Evolutionary conservation across 805 yeast genomes (phyloP), one percentile per base, ranked within the genome.

Genomic region (Candida nemodendra): DNA sequence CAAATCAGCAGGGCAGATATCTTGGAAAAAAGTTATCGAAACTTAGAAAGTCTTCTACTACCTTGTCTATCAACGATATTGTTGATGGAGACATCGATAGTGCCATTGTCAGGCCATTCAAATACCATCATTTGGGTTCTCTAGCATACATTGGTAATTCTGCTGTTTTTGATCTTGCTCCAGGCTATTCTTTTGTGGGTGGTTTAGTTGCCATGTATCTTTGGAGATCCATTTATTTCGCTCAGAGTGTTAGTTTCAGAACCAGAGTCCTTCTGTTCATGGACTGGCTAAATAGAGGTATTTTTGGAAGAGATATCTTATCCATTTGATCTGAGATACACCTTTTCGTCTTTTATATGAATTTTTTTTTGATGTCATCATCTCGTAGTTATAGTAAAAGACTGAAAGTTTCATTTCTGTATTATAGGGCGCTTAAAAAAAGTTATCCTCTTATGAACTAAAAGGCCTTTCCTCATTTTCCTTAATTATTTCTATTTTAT

Each of bases 221-320:
- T 38, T 80, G 87, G 87, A 74, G 87, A 65, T 72, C 81, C 34
- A 82, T 78, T 19, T 80, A 80, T 60, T 80, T 79, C 61, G 75
- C 84, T 22, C 83, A 80, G 57, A 72, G 81, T 35, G 85, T 81
- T 27, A 74, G 83, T 42, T 57, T 76, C 51, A 70, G 85, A 58
- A 76, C 81, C 4, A 71, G 86, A 54, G 81, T 76, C 4, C 65
- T 79, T 48, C 59, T 81, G 56, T 74, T 74, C 62, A 74, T 78
- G 73, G 86, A 81, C 56, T 80, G 85, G 85, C 52, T 79, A 46
- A 79, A 78, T 58, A 72, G 84, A 63, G 78, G 78, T 35, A 55
- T 73, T 30, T 73, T 73, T 45, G 78, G 78, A 14, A 72, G 78
- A 61, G 77, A 72, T 48, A 64, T 72, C 38, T 17, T 54, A 34